Evolutionary conservation across 106 monocot species (phyloP), one percentile per base, ranked within the genome.

Genomic region (Iris macrosiphon): DNA sequence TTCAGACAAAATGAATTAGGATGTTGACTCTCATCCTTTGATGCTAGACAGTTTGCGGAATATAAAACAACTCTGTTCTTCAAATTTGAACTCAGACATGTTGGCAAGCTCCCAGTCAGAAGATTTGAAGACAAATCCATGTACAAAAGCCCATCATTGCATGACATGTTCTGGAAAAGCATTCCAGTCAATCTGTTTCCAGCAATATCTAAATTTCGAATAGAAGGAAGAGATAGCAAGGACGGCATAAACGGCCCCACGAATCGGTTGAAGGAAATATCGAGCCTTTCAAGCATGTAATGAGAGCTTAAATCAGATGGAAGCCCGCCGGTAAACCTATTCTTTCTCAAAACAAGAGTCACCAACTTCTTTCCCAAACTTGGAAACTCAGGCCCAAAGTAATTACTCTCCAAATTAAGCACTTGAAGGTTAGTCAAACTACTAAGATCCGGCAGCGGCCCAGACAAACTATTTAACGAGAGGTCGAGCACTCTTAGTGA

Each of bases 181-280:
- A 81, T 78, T 11, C 98, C 98, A 14, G 87, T 99, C 34, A 99
- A 87, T 59, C 77, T 58, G 69, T 99, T 99, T 24, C 75, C 68
- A 17, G 87, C 35, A 24, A 99, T 69, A 40, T 76, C 87, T 21
- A 99, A 59, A 55, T 79, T 71, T 2, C 21, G 64, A 45, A 99
- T 78, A 0, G 87, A 87, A 19, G 91, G 80, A 40, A 91, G 70
- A 25, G 87, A 84, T 12, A 99, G 31, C 64, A 99, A 28, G 32
- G 91, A 45, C 15, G 75, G 24, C 19, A 47, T 67, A 45, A 99
- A 87, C 4, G 91, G 91, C 3, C 91, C 98, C 0, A 91, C 91
- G 44, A 91, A 99, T 51, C 75, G 75, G 46, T 99, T 99, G 8
- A 37, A 76, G 1, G 98, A 91, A 18, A 99, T 26, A 32, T 99